These are phyloP conservation scores for Bacidia gigantensis DNA, from an alignment of 495 filamentous ascomycete genomes.

Conservation along the genomic window DNA sequence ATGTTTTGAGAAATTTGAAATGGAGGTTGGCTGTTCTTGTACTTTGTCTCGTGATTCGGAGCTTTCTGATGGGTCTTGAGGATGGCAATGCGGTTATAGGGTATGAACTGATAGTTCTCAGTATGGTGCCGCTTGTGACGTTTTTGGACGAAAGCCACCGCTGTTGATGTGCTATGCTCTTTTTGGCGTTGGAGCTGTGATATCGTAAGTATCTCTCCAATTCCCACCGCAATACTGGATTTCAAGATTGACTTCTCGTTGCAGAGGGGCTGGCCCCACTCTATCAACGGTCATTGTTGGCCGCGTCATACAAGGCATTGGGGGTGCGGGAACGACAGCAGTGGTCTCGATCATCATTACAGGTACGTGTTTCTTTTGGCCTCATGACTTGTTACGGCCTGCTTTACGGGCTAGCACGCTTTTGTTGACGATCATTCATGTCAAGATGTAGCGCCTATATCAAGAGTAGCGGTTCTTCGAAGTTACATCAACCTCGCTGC, in stretches of 20 bases:
- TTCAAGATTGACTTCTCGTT: no score
- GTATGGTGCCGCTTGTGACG: constrained; percentile 23
- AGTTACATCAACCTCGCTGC: constrained; percentile 21
- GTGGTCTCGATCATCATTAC: constrained; percentile 22
- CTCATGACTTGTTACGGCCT: no score
- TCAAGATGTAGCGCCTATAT: constrained; percentile 19
- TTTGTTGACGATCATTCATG: no score
- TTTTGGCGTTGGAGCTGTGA: constrained; percentile 23
- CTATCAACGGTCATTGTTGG: constrained; percentile 18
- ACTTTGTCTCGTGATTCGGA: no score
- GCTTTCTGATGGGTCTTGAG: no score
- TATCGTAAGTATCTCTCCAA: constrained; percentile 23
- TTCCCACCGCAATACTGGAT: no score
- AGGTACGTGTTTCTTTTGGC: constrained; percentile 10
- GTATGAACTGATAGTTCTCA: constrained; percentile 2
- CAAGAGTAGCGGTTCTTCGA: constrained; percentile 19
- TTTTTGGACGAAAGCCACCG: constrained; percentile 22
- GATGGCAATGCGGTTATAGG: constrained; percentile 20
- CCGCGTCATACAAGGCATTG: constrained; percentile 19
- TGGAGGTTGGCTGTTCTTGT: no score
- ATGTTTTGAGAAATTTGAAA: no score
- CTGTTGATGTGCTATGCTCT: constrained; percentile 22
- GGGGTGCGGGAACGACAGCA: constrained; percentile 20
- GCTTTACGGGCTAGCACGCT: no score
- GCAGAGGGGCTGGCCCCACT: constrained; percentile 18